Base-by-base conservation (phyloP, 2,329 filamentous ascomycete genomes). In the Ramularia endophylla region DNA sequence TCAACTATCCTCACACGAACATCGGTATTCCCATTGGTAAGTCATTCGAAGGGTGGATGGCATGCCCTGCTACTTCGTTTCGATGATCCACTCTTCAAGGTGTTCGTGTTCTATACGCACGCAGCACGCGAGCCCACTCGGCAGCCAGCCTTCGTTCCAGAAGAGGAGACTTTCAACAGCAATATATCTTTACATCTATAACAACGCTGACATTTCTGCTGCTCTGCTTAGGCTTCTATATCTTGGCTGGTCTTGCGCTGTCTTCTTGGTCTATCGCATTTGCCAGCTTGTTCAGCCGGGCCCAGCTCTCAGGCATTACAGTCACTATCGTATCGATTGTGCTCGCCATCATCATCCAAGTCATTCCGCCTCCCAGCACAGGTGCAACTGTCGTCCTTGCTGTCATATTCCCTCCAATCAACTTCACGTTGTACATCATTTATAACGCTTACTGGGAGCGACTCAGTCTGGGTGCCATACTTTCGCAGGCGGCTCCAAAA, bases 301-400 rank as follows among this genome's bases (percentile, higher is more conserved):
- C 89, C 0, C 89, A 95, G 62, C 76, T 95, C 3, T 92, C 85
- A 43, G 89, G 90, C 19, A 90, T 94, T 48, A 79, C 80, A 0
- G 75, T 85, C 29, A 82, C 83, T 7, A 81, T 95, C 18, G 66
- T 78, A 13, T 81, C 78, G 9, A 74, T 94, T 18, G 65, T 94
- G 2, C 71, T 95, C 1, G 88, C 84, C 12, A 85, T 95, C 52
- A 70, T 95, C 16, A 82, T 87, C 0, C 89, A 95, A 63, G 78
- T 87, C 12, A 69, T 86, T 13, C 79, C 75, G 0, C 72, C 71
- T 1, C 78, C 79, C 3, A 69, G 66, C 7, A 85, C 81, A 1
- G 79, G 68, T 1, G 73, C 79, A 1, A 84, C 90, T 3, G 73
- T 76, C 5, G 68, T 86, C 3, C 70, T 94, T 9, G 83, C 83